These are phyloP conservation scores for Rhizopogon roseolus DNA, from an alignment of 768 basidiomycete genomes.

Conservation along the genomic window DNA sequence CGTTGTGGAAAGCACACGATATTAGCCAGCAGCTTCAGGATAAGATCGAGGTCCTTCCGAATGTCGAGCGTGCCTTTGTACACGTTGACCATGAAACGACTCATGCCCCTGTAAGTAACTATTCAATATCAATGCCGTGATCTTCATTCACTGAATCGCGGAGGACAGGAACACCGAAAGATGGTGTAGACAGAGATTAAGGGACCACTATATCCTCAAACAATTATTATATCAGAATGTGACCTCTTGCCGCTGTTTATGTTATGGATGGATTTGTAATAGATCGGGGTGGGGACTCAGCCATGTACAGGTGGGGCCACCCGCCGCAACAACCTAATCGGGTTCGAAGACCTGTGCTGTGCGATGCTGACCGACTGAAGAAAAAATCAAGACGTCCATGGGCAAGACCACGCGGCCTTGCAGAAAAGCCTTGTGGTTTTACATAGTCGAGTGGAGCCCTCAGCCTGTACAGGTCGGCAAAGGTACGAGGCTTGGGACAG, in stretches of 20 bases:
- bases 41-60: slow-evolving; percentile 83
- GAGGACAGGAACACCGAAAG: slow-evolving; percentile 42
- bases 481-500: background rate
- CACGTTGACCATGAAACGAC: slow-evolving; percentile 93
- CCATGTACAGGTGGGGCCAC: too few species aligned
- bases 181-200: slow-evolving; percentile 6
- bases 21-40: slow-evolving; percentile 81
- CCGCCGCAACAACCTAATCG: background rate
- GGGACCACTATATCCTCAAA: background rate
- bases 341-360: background rate
- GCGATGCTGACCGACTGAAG: background rate
- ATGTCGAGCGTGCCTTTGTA: slow-evolving; percentile 90
- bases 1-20: slow-evolving; percentile 87
- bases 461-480: too few species aligned
- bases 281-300: too few species aligned
- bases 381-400: background rate
- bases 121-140: background rate
- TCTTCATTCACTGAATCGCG: background rate
- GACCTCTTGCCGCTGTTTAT: too few species aligned
- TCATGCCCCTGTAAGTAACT: slow-evolving; percentile 54
- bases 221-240: background rate
- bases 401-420: background rate
- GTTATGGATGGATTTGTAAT: too few species aligned
- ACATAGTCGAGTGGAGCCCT: too few species aligned
- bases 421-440: too few species aligned